A percentile compares a stretch with the other conserved stretches of the same genome.
phyloP scores from a whole-genome alignment of 2,329 filamentous ascomycete genomes.

The Lachnellula suecica region DNA sequence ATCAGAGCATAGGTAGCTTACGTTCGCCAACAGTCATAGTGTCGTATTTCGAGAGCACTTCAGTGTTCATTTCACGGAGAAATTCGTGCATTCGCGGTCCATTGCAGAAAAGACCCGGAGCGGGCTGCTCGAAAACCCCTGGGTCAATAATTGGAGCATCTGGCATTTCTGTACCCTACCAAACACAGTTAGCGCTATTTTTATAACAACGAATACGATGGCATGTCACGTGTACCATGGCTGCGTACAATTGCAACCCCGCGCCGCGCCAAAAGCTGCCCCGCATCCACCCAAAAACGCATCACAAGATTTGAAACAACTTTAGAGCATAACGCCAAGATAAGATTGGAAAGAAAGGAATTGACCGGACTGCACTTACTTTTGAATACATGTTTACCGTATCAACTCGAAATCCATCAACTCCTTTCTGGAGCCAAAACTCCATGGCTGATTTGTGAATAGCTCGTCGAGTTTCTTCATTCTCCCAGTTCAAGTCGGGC shows the following conservation, averaged over 20 bases:
- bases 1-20: too few species aligned
- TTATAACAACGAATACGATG: too few species aligned
- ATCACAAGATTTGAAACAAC: neutral
- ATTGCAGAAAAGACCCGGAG: slow-evolving; percentile 60
- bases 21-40: slow-evolving; percentile 72
- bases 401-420: slow-evolving; percentile 73
- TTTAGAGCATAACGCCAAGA: too few species aligned
- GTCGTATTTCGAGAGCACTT: slow-evolving; percentile 58
- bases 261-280: too few species aligned
- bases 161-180: slow-evolving; percentile 46
- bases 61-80: slow-evolving; percentile 61
- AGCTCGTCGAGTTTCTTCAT: slow-evolving; percentile 62
- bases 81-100: slow-evolving; percentile 70
- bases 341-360: neutral
- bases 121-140: slow-evolving; percentile 47
- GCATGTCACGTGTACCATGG: too few species aligned
- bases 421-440: slow-evolving; percentile 76
- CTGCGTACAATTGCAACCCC: too few species aligned
- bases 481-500: slow-evolving; percentile 87
- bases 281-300: too few species aligned
- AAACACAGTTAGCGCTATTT: neutral
- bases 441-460: slow-evolving; percentile 71
- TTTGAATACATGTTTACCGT: slow-evolving; percentile 75
- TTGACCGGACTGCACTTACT: neutral
- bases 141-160: slow-evolving; percentile 56